phyloP scores from a whole-genome alignment of 2,329 filamentous ascomycete species.

The Colletotrichum zoysiae region DNA sequence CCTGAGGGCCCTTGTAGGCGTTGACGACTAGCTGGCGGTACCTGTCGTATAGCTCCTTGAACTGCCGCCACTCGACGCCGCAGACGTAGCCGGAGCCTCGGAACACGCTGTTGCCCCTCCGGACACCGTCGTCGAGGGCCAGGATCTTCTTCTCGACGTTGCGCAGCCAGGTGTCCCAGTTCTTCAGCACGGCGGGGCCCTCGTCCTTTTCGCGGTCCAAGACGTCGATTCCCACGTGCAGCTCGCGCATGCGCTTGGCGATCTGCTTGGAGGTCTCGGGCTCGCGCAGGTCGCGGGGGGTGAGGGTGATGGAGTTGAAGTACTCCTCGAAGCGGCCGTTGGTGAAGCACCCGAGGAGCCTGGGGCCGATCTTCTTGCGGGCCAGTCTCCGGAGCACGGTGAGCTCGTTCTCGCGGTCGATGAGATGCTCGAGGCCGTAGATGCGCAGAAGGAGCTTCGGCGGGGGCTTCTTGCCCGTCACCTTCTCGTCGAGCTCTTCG shows the following conservation, averaged over 20 bases:
- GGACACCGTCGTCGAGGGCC: conserved; percentile 70
- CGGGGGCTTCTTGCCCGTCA: conserved; percentile 61
- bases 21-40: conserved; percentile 82
- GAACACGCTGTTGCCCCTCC: conserved; percentile 48
- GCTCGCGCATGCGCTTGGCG: conserved; percentile 95
- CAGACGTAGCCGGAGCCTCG: conserved; percentile 75
- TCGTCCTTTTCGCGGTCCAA: conserved; percentile 80
- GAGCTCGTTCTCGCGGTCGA: conserved; percentile 91
- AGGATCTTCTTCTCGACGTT: conserved; percentile 72
- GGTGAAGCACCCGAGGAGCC: conserved; percentile 89
- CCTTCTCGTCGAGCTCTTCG: conserved; percentile 61
- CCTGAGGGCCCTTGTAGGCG: conserved; percentile 75
- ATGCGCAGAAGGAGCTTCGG: conserved; percentile 87
- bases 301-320: conserved; percentile 86
- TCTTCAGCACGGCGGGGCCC: conserved; percentile 88
- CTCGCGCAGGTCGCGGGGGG: conserved; percentile 79
- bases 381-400: conserved; percentile 87
- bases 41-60: conserved; percentile 79
- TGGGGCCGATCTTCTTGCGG: conserved; percentile 92
- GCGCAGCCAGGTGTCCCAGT: conserved; percentile 93
- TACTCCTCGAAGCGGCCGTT: conserved; percentile 98
- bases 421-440: conserved; percentile 95
- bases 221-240: conserved; percentile 93
- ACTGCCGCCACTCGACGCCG: conserved; percentile 84
- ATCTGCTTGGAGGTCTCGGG: conserved; percentile 91